Evolutionary conservation across 306 rosid species (phyloP).

Genomic region (Ammopiptanthus mongolicus): DNA sequence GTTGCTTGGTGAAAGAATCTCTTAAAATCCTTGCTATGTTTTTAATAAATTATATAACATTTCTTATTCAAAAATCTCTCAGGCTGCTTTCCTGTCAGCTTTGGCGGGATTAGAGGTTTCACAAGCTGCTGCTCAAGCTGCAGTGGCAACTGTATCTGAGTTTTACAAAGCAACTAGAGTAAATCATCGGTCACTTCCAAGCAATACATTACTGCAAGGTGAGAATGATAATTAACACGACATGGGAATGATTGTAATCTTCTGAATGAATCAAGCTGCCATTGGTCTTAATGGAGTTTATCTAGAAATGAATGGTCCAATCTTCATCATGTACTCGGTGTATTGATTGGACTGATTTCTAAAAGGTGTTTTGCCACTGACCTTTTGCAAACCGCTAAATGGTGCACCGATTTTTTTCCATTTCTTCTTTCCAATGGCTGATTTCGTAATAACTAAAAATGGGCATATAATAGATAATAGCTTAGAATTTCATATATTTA

Average conservation of each 20-base stretch:
- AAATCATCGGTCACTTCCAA: constrained; percentile 26
- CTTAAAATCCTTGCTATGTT: not conserved
- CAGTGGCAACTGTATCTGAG: constrained; percentile 54
- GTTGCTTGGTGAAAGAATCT: not conserved
- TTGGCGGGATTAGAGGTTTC: constrained; percentile 71
- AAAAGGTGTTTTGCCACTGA: not conserved
- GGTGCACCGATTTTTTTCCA: not conserved
- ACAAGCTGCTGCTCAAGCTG: constrained; percentile 81
- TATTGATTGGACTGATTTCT: not conserved
- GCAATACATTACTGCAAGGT: constrained; percentile 42
- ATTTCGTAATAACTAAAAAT: not conserved
- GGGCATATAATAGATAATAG: not conserved
- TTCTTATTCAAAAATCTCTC: constrained; percentile 21
- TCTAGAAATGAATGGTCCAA: not conserved
- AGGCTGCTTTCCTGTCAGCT: constrained; percentile 92
- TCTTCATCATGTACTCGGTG: not conserved
- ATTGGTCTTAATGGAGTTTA: not conserved
- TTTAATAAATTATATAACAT: not conserved
- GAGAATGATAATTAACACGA: constrained; percentile 2
- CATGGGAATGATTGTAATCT: not conserved
- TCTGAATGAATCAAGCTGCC: constrained; percentile 10
- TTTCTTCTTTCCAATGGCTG: not conserved
- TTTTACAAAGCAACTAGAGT: constrained; percentile 39
- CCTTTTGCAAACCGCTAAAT: not conserved
- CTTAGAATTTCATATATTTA: not conserved